Base-by-base conservation (phyloP, 176 grass and related monocot genomes). In the Poa annua region DNA sequence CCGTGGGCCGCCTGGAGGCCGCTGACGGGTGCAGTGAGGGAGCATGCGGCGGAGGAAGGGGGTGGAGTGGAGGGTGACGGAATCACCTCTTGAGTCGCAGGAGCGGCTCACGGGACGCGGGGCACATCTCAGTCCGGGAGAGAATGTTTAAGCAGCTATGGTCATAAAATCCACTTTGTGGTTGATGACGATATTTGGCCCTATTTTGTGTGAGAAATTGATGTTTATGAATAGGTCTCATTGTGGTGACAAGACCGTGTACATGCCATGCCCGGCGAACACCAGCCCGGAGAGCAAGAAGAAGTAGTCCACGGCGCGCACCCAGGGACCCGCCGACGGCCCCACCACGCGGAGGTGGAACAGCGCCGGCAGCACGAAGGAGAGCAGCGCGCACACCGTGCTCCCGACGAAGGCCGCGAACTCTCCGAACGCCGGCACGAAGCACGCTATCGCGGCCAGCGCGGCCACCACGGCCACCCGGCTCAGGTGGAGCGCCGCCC, bases 301-400 rank as follows among this genome's bases (percentile, higher is more conserved):
- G 5, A 29, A 65, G 75, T 88, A 92, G 73, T 93, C 95, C 17
- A 91, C 24, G 4, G 88, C 75, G 22, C 85, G 91, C 80, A 38
- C 67, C 60, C 80, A 80, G 7, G 80, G 8, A 47, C 82, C 67
- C 12, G 90, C 89, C 13, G 51, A 55, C 4, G 15, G 62, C 21
- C 88, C 92, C 24, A 89, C 59, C 54, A 97, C 76, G 32, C 78
- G 80, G 78, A 97, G 86, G 84, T 94, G 95, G 86, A 97, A 94
- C 19, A 87, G 62, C 74, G 90, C 88, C 1, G 95, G 95, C 57
- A 94, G 57, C 69, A 97, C 95, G 47, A 97, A 97, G 25, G 95
- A 97, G 71, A 97, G 95, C 83, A 88, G 85, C 0, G 95, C 92
- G 81, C 92, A 97, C 6, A 92, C 86, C 24, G 95, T 97, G 88